A percentile compares a stretch with the other conserved stretches of the same genome.
These are phyloP conservation scores for Symbiodinium natans DNA, from an alignment of 73 alveolate species.

Conservation along the genomic window DNA sequence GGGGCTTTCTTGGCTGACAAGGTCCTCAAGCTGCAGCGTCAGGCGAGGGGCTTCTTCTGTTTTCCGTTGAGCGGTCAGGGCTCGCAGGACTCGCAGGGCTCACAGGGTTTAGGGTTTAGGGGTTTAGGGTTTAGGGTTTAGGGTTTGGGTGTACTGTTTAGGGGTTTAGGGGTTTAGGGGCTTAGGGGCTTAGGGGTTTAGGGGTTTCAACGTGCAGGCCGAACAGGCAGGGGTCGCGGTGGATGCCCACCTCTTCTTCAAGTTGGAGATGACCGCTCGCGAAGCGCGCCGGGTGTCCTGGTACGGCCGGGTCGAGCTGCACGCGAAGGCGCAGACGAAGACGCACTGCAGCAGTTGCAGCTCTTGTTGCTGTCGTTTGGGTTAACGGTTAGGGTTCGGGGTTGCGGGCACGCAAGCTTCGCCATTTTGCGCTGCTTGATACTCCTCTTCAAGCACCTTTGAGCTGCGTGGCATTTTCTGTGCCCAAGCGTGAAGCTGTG, in stretches of 20 bases:
- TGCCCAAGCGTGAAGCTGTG: too few relatives aligned
- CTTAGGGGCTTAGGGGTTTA: too few relatives aligned
- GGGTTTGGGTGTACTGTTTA: too few relatives aligned
- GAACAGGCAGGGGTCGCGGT: too few relatives aligned
- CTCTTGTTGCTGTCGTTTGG: neutral
- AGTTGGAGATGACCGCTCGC: neutral
- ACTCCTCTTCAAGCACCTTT: neutral
- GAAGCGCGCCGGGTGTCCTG: neutral
- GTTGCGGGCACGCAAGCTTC: neutral
- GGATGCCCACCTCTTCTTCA: neutral
- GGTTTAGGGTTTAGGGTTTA: too few relatives aligned
- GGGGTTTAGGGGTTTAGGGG: too few relatives aligned
- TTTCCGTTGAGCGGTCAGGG: neutral
- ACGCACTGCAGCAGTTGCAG: neutral
- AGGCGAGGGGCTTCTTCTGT: neutral
- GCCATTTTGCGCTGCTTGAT: too few relatives aligned
- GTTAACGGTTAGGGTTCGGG: neutral
- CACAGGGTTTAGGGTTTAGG: too few relatives aligned
- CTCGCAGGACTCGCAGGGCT: neutral
- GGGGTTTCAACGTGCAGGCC: too few relatives aligned
- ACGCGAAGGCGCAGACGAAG: neutral
- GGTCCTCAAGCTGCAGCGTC: too few relatives aligned
- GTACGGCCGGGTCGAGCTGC: neutral
- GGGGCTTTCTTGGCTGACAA: neutral
- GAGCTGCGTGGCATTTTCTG: neutral